Base-by-base conservation (phyloP, 345 rosid species). In the Euclidium syriacum region DNA sequence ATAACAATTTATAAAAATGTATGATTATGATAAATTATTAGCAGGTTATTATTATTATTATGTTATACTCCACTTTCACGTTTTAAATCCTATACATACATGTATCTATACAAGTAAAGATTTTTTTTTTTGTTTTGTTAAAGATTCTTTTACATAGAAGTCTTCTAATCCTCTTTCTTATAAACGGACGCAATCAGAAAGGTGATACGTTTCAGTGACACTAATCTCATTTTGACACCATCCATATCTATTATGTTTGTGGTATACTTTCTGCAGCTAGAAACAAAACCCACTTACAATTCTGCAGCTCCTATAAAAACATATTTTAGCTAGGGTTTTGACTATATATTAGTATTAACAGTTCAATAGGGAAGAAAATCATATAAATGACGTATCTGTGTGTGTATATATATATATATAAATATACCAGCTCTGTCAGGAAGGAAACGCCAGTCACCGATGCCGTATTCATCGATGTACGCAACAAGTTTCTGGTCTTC, bases 381-480 rank as follows among this genome's bases (percentile, higher is more conserved):
- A 19, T 6, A 12, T 19, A 52, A 52, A 2, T 32, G n/a, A n/a
- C n/a, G 17, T 19, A 11, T n/a, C n/a, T n/a, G n/a, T n/a, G n/a
- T n/a, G 38, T 51, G 38, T 29, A 34, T 30, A 8, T 36, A n/a
- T 23, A 18, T 17, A 20, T 32, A 20, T 52, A 52, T 11, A 6
- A 19, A 53, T 0, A 8, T 55, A 52, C 97, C 97, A n/a, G 95
- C 95, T 51, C 40, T 75, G 49, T 62, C 70, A 1, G 95, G 88
- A 32, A 87, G 84, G 8, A 77, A 69, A 32, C 83, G 80, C 97
- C 97, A 90, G 22, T 81, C 81, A 59, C 81, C 88, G 34, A 55
- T 65, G 24, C 95, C 95, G 33, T 79, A 62, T 15, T 68, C 52
- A 18, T 63, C 56, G 4, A 90, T 80, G 56, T 47, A 78, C 64